Percentiles rank a stretch among this genome's conserved stretches.
Conservation (phyloP, 2,329 filamentous ascomycete species). For the Neoarthrinium moseri region DNA sequence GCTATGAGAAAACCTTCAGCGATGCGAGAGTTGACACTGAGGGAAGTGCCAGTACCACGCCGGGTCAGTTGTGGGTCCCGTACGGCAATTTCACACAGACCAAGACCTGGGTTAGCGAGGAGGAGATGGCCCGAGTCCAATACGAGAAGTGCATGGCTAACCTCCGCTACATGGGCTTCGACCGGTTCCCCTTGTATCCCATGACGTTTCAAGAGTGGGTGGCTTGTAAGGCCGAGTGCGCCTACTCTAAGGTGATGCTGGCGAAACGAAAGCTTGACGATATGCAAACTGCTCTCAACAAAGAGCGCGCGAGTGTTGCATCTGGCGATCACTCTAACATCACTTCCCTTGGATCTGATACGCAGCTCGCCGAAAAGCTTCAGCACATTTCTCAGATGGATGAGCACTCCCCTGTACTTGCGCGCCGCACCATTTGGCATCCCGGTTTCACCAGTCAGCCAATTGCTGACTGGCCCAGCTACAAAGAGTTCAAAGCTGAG, state of each 20-base stretch:
- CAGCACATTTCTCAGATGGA: not conserved
- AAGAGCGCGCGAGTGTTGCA: not conserved
- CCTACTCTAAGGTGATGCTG: not conserved
- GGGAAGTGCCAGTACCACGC: too few species aligned
- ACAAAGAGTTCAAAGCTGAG: conserved; percentile 7
- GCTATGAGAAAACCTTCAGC: not conserved
- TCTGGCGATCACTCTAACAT: too few species aligned
- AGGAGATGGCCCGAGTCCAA: conserved; percentile 29
- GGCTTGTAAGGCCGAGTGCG: not conserved
- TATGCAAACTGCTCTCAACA: not conserved
- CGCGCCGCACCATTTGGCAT: conserved; percentile 13
- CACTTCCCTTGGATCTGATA: not conserved
- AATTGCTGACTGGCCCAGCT: conserved; percentile 14
- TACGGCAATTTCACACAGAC: not conserved
- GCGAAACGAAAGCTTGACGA: not conserved
- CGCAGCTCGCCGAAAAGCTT: not conserved
- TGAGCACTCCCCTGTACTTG: not conserved
- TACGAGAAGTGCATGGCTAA: conserved; percentile 36
- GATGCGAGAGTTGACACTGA: not conserved
- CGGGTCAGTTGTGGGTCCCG: not conserved
- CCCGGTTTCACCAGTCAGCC: not conserved
- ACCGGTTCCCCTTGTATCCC: conserved; percentile 36
- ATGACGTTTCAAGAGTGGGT: conserved; percentile 28
- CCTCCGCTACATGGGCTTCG: conserved; percentile 32
- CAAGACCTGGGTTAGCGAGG: conserved; percentile 32